Evolutionary conservation across 805 yeast species (phyloP).

Genomic region (Limtongia smithiae): DNA sequence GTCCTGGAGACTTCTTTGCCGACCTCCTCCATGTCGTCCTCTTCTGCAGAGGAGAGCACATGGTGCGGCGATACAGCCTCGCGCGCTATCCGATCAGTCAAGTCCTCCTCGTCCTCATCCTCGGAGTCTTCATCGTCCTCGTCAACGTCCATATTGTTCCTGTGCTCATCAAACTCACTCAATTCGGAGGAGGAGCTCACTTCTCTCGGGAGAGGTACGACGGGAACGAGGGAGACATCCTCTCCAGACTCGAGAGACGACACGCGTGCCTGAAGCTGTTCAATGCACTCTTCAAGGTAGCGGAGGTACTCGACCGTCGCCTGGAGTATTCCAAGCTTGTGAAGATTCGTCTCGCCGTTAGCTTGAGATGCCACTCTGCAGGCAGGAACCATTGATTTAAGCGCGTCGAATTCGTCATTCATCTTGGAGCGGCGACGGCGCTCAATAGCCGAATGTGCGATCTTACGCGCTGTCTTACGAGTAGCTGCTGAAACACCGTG

Average conservation of each 20-base stretch:
- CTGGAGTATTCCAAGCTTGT: conserved; percentile 74
- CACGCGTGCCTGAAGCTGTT: conserved; percentile 20
- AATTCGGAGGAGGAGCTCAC: not conserved
- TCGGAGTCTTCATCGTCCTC: conserved; percentile 34
- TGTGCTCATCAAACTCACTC: conserved; percentile 33
- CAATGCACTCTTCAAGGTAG: conserved; percentile 49
- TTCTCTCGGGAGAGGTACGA: not conserved
- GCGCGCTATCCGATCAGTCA: conserved; percentile 16
- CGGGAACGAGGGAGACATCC: not conserved
- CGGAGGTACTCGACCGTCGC: conserved; percentile 79
- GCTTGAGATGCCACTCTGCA: conserved; percentile 51
- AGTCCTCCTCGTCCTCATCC: conserved; percentile 30
- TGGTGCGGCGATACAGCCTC: conserved; percentile 1
- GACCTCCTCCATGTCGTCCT: conserved; percentile 25
- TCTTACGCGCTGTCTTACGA: conserved; percentile 46
- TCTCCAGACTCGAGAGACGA: conserved; percentile 5
- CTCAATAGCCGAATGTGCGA: conserved; percentile 74
- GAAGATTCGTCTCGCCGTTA: conserved; percentile 57
- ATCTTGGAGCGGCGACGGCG: conserved; percentile 73
- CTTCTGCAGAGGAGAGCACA: conserved; percentile 3
- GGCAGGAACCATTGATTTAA: conserved; percentile 74
- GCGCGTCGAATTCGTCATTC: conserved; percentile 78
- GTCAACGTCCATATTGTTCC: conserved; percentile 40
- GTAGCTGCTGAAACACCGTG: conserved; percentile 18
- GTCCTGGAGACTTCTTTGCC: conserved; percentile 27